Evolutionary conservation across 129 eudicot species (phyloP).

Genomic region (Chrysanthemum makinoi): DNA sequence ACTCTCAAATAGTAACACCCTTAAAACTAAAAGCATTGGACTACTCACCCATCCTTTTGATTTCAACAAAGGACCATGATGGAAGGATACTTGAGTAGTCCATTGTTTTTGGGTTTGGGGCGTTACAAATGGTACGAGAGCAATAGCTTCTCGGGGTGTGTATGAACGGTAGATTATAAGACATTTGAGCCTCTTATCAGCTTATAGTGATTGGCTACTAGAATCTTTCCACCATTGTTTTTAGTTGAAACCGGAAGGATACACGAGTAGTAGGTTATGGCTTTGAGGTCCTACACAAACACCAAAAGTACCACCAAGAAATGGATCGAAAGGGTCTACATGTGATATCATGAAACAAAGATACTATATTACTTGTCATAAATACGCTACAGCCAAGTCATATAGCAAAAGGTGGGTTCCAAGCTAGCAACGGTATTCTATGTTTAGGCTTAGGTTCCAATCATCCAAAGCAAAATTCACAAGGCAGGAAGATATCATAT

Average conservation of each 20-base stretch:
- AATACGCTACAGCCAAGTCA: background rate
- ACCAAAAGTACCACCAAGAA: background rate
- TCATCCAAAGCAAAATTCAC: background rate
- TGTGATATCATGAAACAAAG: slow-evolving; percentile 9
- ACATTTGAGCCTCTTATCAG: background rate
- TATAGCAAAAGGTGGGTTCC: background rate
- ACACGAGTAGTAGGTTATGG: background rate
- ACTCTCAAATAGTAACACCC: too few relatives aligned
- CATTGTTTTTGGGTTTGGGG: too few relatives aligned
- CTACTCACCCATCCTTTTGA: too few relatives aligned
- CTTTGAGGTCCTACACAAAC: background rate
- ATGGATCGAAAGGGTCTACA: background rate
- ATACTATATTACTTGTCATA: slow-evolving; percentile 6
- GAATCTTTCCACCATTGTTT: too few relatives aligned
- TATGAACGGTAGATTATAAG: background rate
- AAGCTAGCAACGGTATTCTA: slow-evolving; percentile 13
- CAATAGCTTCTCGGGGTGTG: too few relatives aligned
- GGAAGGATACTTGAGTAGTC: too few relatives aligned
- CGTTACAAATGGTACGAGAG: too few relatives aligned
- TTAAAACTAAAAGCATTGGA: too few relatives aligned
- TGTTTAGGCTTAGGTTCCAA: slow-evolving; percentile 13
- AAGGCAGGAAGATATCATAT: slow-evolving; percentile 4
- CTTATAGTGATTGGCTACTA: too few relatives aligned
- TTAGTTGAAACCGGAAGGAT: too few relatives aligned
- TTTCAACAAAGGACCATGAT: too few relatives aligned